phyloP scores from a whole-genome alignment of 2,329 filamentous ascomycete species.

The Aureobasidium sp. region DNA sequence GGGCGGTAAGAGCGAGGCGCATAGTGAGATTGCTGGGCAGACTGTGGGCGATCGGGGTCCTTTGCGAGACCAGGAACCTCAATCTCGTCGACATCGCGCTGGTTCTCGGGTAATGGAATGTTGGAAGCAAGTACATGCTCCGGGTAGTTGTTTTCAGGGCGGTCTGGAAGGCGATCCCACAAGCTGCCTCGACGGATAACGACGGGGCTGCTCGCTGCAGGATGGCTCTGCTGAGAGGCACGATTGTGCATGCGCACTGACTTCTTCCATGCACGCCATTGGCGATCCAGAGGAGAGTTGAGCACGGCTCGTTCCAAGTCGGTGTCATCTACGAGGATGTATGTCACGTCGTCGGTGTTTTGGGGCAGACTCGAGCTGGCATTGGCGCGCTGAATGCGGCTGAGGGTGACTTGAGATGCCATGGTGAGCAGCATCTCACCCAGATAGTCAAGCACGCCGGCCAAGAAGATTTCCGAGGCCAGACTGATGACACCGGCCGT shows the following conservation, averaged over 20 bases:
- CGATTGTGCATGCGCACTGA: slow-evolving; percentile 48
- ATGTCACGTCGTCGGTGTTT: slow-evolving; percentile 2
- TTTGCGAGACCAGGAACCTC: slow-evolving; percentile 66
- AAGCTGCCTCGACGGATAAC: slow-evolving; percentile 9
- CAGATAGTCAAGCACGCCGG: slow-evolving; percentile 88
- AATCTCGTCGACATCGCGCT: slow-evolving; percentile 70
- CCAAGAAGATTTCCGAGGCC: slow-evolving; percentile 90
- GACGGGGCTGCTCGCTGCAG: neutral
- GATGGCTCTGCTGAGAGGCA: neutral
- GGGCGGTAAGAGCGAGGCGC: neutral
- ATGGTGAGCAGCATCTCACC: slow-evolving; percentile 86
- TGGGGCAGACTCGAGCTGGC: neutral
- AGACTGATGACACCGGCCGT: slow-evolving; percentile 61
- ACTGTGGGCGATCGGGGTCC: slow-evolving; percentile 49
- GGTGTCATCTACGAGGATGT: slow-evolving; percentile 75
- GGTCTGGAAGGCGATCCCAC: slow-evolving; percentile 8
- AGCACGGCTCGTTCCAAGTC: slow-evolving; percentile 92
- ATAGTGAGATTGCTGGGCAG: slow-evolving; percentile 31
- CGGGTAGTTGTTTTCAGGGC: slow-evolving; percentile 35
- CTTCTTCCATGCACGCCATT: slow-evolving; percentile 97
- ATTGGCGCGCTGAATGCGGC: slow-evolving; percentile 45
- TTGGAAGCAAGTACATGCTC: slow-evolving; percentile 44
- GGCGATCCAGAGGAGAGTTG: slow-evolving; percentile 75
- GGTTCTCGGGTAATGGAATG: slow-evolving; percentile 61
- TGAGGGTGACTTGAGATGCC: slow-evolving; percentile 75